Evolutionary conservation across 345 rosid genomes (phyloP).

Genomic region (Dimocarpus longan): DNA sequence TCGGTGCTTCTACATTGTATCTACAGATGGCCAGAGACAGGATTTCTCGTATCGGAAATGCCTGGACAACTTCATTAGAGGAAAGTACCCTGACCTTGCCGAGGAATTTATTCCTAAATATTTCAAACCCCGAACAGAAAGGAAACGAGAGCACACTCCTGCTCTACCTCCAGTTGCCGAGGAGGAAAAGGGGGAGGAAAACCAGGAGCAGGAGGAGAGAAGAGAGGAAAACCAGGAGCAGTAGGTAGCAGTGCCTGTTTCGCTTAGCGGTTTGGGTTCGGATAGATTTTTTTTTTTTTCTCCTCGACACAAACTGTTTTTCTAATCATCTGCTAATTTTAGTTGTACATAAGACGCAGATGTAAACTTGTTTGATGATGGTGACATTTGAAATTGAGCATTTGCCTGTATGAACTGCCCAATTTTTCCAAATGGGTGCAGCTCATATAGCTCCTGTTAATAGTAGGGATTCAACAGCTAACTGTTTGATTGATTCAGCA

Average conservation of each 20-base stretch:
- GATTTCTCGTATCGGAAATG: conserved; percentile 89
- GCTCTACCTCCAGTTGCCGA: conserved; percentile 21
- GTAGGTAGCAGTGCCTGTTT: neutral
- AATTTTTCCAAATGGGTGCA: conserved; percentile 12
- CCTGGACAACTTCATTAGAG: conserved; percentile 56
- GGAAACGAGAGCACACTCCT: conserved; percentile 43
- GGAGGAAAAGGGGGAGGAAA: conserved; percentile 17
- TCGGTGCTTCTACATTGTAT: conserved; percentile 78
- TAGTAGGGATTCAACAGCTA: neutral
- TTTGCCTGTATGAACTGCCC: conserved; percentile 10
- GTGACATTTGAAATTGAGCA: neutral
- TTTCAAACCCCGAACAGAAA: conserved; percentile 44
- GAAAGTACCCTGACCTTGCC: conserved; percentile 61
- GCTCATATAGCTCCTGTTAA: conserved; percentile 1
- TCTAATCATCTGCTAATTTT: conserved; percentile 28
- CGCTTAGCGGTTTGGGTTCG: neutral
- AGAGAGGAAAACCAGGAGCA: neutral
- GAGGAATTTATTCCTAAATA: conserved; percentile 67
- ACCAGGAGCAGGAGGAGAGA: neutral
- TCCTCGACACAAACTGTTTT: neutral
- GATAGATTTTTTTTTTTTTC: neutral
- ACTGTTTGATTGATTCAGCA: neutral
- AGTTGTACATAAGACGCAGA: conserved; percentile 39
- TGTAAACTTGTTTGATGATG: conserved; percentile 1
- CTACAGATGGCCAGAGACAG: conserved; percentile 62